phyloP scores from a whole-genome alignment of 768 basidiomycete species.

The Mycena indigotica region DNA sequence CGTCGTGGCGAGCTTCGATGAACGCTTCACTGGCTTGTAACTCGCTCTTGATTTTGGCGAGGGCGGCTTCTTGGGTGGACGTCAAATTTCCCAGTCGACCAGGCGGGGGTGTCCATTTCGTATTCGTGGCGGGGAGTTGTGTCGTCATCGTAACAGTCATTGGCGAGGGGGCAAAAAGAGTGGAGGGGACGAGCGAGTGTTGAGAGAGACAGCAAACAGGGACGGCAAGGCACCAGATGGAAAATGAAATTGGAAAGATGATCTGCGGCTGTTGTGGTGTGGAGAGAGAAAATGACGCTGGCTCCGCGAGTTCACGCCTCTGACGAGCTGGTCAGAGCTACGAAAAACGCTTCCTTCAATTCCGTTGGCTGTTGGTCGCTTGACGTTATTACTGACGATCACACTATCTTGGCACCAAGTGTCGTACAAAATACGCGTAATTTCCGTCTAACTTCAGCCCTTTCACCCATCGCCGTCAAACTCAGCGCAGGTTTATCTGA shows the following conservation, averaged over 20 bases:
- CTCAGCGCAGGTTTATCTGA: constrained; percentile 46
- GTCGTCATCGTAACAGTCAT: constrained; percentile 39
- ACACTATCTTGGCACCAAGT: constrained; percentile 35
- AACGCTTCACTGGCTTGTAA: constrained; percentile 62
- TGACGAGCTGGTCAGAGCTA: too few relatives aligned
- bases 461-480: constrained; percentile 91
- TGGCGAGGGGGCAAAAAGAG: neutral
- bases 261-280: neutral
- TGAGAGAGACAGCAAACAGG: neutral
- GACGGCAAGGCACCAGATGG: neutral
- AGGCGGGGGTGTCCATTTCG: constrained; percentile 57
- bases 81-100: constrained; percentile 83
- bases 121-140: constrained; percentile 63
- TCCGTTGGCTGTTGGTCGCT: neutral
- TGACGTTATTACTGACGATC: neutral
- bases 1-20: constrained; percentile 66
- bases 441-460: constrained; percentile 71
- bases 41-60: constrained; percentile 67
- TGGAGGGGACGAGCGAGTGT: neutral
- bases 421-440: constrained; percentile 54
- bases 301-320: too few relatives aligned
- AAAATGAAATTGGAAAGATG: neutral
- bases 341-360: too few relatives aligned
- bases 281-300: too few relatives aligned
- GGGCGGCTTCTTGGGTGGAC: constrained; percentile 57